phyloP scores from a whole-genome alignment of 306 rosid genomes.

The Alnus rubra region DNA sequence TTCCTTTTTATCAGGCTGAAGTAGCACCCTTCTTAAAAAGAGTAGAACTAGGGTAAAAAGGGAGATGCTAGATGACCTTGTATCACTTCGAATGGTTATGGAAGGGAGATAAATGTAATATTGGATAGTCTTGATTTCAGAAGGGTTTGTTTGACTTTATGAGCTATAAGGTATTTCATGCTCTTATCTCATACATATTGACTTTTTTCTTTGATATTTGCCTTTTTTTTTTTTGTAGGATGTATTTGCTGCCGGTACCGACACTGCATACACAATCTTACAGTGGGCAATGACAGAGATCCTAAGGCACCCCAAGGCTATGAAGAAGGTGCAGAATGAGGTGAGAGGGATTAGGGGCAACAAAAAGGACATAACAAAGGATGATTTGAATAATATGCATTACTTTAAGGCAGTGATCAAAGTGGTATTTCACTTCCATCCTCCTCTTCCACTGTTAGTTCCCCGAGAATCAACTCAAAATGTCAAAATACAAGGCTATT shows the following conservation, averaged over 20 bases:
- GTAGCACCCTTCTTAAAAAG: too few relatives aligned
- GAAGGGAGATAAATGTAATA: too few relatives aligned
- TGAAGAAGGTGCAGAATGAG: conserved; percentile 44
- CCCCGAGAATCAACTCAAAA: conserved; percentile 37
- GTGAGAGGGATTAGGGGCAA: conserved; percentile 15
- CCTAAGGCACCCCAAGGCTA: conserved; percentile 36
- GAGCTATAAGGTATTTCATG: neutral
- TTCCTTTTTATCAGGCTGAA: too few relatives aligned
- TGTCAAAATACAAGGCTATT: conserved; percentile 6
- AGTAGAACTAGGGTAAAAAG: too few relatives aligned
- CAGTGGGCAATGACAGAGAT: conserved; percentile 58
- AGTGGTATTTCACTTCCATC: conserved; percentile 42
- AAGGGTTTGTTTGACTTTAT: neutral
- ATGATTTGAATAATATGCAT: conserved; percentile 35
- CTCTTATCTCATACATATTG: neutral
- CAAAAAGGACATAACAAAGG: conserved; percentile 29
- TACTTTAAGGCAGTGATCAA: conserved; percentile 53
- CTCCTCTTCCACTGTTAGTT: conserved; percentile 45
- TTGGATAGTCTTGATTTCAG: too few relatives aligned
- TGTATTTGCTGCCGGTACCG: conserved; percentile 38
- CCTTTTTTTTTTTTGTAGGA: neutral
- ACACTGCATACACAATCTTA: conserved; percentile 38
- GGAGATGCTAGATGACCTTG: too few relatives aligned
- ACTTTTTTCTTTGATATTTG: neutral
- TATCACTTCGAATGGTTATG: too few relatives aligned